Conservation (phyloP, 306 rosid genomes). For the Arachis stenosperma region DNA sequence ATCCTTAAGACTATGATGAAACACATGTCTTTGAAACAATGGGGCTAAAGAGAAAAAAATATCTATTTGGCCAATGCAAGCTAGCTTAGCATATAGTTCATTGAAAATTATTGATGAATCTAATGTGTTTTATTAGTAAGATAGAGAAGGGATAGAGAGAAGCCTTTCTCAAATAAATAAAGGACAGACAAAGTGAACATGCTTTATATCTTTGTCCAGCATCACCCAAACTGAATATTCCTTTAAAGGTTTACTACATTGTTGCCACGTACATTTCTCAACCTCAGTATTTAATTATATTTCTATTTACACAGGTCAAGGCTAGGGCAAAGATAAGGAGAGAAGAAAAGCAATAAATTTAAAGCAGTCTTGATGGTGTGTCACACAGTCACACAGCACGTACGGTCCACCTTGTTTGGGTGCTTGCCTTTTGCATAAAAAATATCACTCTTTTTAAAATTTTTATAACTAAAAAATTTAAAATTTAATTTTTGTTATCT, state of each 20-base stretch:
- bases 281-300: too few relatives aligned
- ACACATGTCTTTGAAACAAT: background rate
- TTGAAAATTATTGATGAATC: too few relatives aligned
- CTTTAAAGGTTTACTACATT: conserved; percentile 26
- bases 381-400: background rate
- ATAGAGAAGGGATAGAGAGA: too few relatives aligned
- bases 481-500: too few relatives aligned
- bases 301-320: background rate
- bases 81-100: too few relatives aligned
- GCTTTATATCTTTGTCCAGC: conserved; percentile 41
- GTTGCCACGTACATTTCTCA: conserved; percentile 39
- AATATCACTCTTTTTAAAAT: too few relatives aligned
- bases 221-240: conserved; percentile 53
- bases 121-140: too few relatives aligned
- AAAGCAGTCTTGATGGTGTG: too few relatives aligned
- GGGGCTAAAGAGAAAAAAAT: background rate
- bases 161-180: too few relatives aligned
- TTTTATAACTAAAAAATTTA: too few relatives aligned
- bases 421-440: too few relatives aligned
- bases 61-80: background rate
- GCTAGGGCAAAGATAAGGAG: background rate
- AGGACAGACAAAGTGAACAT: conserved; percentile 53
- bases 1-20: background rate
- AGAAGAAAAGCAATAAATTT: background rate
- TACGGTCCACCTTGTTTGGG: background rate